Evolutionary conservation across 1,139 yeast genomes (phyloP), one percentile per base, ranked within the genome.

Genomic region (Pichia inconspicua): DNA sequence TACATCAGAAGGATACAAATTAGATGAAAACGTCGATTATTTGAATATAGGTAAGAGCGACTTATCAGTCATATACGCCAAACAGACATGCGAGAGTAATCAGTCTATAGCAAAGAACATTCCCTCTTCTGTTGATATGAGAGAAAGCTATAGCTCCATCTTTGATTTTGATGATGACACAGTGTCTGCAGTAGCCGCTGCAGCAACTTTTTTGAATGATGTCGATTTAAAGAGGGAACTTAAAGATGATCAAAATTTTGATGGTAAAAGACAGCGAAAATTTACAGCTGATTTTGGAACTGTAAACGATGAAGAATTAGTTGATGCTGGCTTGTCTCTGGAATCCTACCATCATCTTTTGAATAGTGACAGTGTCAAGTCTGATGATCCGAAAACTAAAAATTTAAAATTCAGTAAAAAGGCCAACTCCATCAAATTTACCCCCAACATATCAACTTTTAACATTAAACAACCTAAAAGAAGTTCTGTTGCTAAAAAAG

Each of bases 401-500:
- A 30, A 9, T 15, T n/a, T 11, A 6, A 35, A 22, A 5, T 25
- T 9, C 11, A n/a, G n/a, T 9, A 31, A 31, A 25, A 46, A 44
- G 10, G 40, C 49, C 15, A 49, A 48, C 25, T 19, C 40, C 4
- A 49, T 49, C 4, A 49, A 49, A 31, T 50, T 50, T 25, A 46
- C 51, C 2, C 48, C 51, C 11, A 50, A 48, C 31, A 45, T 41
- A 46, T 46, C 51, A 11, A 31, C 46, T 14, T 46, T 48, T 11
- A 45, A 50, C 38, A 41, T 48, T 8, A 50, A 42, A 41, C 43
- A 25, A 15, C 17, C 41, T 14, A 30, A 30, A 2, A 30, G n/a
- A 30, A 14, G 34, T 5, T 5, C n/a, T 2, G n/a, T 10, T 34
- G 22, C 22, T 3, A 50, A 45, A 35, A 50, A 44, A 34, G 17